Base-by-base conservation (phyloP, 2,329 filamentous ascomycete genomes). In the Sodiomyces alkalinus region DNA sequence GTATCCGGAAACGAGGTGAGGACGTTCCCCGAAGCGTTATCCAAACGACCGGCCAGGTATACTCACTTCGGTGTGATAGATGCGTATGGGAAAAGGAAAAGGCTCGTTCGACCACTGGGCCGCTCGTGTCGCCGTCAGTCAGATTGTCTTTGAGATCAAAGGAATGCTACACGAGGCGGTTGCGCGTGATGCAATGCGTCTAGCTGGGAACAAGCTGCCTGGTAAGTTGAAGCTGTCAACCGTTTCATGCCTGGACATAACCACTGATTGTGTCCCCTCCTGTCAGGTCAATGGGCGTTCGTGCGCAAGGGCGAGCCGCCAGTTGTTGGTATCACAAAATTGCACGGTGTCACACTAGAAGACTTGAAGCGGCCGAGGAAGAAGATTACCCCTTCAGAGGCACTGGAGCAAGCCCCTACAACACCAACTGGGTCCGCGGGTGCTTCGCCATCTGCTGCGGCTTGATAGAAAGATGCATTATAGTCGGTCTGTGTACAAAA, bases 71-170 rank as follows among this genome's bases (percentile, higher is more conserved):
- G 4, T 26, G 30, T 29, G 26, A 6, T 39, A 77, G 73, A 79
- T 83, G 52, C 79, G 90, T 69, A 98, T 98, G 92, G 90, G 90
- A 52, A 98, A 96, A 58, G 90, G 90, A 57, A 98, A 98, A 53
- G 90, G 90, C 42, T 80, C 77, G 37, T 96, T 98, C 49, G 90
- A 98, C 51, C 82, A 92, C 49, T 98, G 90, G 90, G 85, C 87
- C 4, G 73, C 80, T 14, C 74, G 87, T 53, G 75, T 96, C 41
- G 74, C 83, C 7, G 82, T 96, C 28, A 93, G 80, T 56, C 81
- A 90, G 52, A 73, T 98, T 27, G 62, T 94, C 13, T 92, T 98
- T 41, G 90, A 98, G 56, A 58, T 98, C 41, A 85, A 83, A 54
- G 90, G 90, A 25, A 72, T 85, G 42, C 49, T 96, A 38, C 90